Conservation (phyloP, 129 eudicot species). For the Saussurea involucrata region DNA sequence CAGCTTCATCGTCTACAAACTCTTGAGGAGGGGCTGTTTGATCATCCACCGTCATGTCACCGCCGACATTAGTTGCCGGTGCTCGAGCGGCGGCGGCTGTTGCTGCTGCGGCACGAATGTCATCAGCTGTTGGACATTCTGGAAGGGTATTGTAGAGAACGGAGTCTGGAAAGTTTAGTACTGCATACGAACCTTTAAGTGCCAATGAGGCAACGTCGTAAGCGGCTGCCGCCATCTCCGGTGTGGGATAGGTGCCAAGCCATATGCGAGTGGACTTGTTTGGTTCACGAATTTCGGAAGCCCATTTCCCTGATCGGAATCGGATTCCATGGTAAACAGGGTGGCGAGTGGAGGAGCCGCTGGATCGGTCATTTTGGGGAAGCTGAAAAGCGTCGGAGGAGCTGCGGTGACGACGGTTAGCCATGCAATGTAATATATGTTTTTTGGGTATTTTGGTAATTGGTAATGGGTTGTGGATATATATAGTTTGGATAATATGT, state of each 20-base stretch:
- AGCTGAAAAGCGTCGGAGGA: background rate
- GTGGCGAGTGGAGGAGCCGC: constrained; percentile 34
- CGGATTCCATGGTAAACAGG: constrained; percentile 52
- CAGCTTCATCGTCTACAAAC: constrained; percentile 52
- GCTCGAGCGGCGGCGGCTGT: constrained; percentile 30
- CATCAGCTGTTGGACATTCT: constrained; percentile 42
- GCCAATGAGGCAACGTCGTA: constrained; percentile 82
- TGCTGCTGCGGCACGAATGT: constrained; percentile 57
- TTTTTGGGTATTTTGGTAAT: background rate
- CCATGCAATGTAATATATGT: constrained; percentile 1
- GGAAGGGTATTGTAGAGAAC: constrained; percentile 30
- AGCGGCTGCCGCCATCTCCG: constrained; percentile 85
- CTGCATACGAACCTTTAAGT: constrained; percentile 50
- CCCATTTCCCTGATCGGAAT: constrained; percentile 70
- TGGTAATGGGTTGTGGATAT: background rate
- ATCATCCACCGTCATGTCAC: background rate
- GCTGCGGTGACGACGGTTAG: constrained; percentile 25
- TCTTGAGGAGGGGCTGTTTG: background rate
- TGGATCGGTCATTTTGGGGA: background rate
- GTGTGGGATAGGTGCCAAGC: constrained; percentile 70
- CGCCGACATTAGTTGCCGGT: background rate
- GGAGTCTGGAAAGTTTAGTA: constrained; percentile 53
- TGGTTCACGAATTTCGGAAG: constrained; percentile 80
- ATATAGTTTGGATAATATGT: too few species aligned
- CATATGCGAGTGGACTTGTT: constrained; percentile 59